Evolutionary conservation across 2,329 filamentous ascomycete species (phyloP).

Genomic region (Pseudogymnoascus sp.): DNA sequence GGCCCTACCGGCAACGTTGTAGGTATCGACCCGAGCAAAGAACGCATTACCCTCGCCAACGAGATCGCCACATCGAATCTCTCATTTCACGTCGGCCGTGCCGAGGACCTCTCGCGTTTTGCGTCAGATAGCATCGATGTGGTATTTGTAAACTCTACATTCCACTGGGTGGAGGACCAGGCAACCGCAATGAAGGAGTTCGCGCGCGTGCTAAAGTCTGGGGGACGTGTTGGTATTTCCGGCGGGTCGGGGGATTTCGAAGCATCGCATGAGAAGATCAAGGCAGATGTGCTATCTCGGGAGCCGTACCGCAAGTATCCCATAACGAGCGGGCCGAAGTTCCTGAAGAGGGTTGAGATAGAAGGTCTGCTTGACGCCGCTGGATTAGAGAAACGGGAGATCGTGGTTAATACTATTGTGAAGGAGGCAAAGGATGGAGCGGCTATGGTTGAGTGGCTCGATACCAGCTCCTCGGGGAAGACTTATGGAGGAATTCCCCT

Average conservation of each 20-base stretch:
- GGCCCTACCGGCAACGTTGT: constrained; percentile 16
- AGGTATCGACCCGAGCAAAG: constrained; percentile 30
- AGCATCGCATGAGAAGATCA: neutral
- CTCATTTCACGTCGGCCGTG: constrained; percentile 20
- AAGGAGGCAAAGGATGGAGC: constrained; percentile 17
- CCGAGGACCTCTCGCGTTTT: constrained; percentile 24
- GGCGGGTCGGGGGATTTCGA: neutral
- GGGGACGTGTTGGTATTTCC: constrained; percentile 10
- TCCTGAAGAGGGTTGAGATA: constrained; percentile 21
- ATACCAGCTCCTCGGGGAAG: constrained; percentile 28
- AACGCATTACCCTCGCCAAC: neutral
- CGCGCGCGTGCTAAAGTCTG: constrained; percentile 20
- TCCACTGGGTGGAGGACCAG: constrained; percentile 26
- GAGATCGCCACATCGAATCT: constrained; percentile 22
- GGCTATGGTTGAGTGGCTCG: constrained; percentile 28
- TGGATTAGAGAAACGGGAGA: constrained; percentile 15
- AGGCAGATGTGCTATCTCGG: constrained; percentile 21
- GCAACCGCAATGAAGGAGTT: constrained; percentile 19
- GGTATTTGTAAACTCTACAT: constrained; percentile 23
- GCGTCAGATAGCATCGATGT: constrained; percentile 20
- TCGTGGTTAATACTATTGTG: constrained; percentile 22
- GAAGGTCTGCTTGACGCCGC: constrained; percentile 20
- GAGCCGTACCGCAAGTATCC: constrained; percentile 21
- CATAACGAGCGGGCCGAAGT: constrained; percentile 20
- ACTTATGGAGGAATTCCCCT: constrained; percentile 27